Evolutionary conservation across 2,329 filamentous ascomycete genomes (phyloP), one percentile per base, ranked within the genome.

Genomic region (Celoporthe dispersa): DNA sequence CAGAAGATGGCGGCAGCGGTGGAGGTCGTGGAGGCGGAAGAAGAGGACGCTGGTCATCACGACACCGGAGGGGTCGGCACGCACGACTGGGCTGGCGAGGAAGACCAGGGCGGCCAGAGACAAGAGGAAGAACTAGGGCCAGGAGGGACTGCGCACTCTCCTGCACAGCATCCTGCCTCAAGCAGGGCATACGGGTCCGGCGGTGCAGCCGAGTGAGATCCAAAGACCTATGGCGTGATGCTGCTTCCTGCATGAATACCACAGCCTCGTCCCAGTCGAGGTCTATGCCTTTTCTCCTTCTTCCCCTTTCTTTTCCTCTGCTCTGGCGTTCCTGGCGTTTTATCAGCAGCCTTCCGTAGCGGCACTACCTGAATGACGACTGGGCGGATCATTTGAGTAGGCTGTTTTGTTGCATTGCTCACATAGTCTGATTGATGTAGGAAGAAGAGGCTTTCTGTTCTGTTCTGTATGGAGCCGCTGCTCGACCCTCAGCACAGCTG

Each of bases 1-100:
- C 76, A 77, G 67, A 78, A 76, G 64, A 72, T 80, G 8, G 76
- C 72, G 37, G 73, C 72, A 61, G 72, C 70, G 31, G 60, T 69
- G 31, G 62, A 69, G 62, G 68, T 5, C 31, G 14, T 22, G 33
- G 31, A 61, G 12, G 8, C 9, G 19, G 28, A 61, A 35, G n/a
- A 11, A 28, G 35, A n/a, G 2, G 35, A 6, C 19, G 9, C 5
- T 44, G n/a, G 37, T 37, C 35, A 62, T 25, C 8, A 19, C 33
- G 22, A 25, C n/a, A 4, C 33, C 25, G 35, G 22, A 37, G 59
- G 31, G 35, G 19, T 8, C 14, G 31, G 11, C 22, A 39, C 35
- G 12, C 22, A 14, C 25, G 60, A 28, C 33, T 39, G 59, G 59
- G 19, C 33, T 22, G 12, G 35, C 33, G 19, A n/a, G 19, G 14